Evolutionary conservation across 2,329 filamentous ascomycete species (phyloP).

Genomic region (Aspergillus ruber): DNA sequence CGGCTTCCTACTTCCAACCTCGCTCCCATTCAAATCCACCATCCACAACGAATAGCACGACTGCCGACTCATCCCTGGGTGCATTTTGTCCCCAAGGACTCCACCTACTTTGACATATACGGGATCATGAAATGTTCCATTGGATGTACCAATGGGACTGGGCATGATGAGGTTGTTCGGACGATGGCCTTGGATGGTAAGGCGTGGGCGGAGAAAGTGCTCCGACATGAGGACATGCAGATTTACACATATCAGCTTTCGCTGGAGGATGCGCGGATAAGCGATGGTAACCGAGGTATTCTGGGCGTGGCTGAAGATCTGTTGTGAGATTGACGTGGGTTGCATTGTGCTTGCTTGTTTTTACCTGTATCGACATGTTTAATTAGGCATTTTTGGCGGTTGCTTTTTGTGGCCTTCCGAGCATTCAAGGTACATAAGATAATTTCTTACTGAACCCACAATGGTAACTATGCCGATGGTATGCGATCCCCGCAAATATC

Average conservation of each 20-base stretch:
- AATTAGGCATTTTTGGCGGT: too few relatives aligned
- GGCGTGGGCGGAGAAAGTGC: neutral
- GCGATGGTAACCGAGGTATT: neutral
- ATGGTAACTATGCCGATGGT: too few relatives aligned
- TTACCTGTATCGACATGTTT: too few relatives aligned
- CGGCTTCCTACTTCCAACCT: constrained; percentile 74
- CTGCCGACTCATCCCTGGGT: constrained; percentile 91
- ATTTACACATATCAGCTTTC: neutral
- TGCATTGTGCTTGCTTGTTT: too few relatives aligned
- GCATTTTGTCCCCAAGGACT: constrained; percentile 74
- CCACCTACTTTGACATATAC: neutral
- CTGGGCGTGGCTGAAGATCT: too few relatives aligned
- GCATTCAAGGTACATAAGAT: too few relatives aligned
- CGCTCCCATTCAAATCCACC: constrained; percentile 85
- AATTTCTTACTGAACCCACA: too few relatives aligned
- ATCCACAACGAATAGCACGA: constrained; percentile 93
- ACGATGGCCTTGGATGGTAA: neutral
- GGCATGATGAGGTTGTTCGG: neutral
- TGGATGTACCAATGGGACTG: neutral
- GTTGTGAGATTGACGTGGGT: too few relatives aligned
- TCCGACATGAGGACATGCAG: neutral
- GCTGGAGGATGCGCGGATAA: neutral
- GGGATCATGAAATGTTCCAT: neutral
- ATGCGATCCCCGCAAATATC: too few relatives aligned
- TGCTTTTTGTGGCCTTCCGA: too few relatives aligned